These are phyloP conservation scores for Xylariaceae sp. DNA, from an alignment of 2,329 filamentous ascomycete species.

Conservation along the genomic window DNA sequence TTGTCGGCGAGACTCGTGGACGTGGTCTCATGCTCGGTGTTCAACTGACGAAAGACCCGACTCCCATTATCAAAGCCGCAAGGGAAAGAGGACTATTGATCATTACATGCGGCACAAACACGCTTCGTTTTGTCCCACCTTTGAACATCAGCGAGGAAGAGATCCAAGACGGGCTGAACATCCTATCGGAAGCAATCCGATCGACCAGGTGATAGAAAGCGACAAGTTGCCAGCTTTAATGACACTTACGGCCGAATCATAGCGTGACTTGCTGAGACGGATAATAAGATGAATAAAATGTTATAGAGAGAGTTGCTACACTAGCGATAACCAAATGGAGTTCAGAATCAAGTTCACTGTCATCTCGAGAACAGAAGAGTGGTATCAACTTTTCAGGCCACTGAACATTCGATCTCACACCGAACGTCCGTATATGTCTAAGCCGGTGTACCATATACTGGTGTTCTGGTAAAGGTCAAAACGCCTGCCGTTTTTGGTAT, in stretches of 20 bases:
- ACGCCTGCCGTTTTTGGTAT: conserved; percentile 1
- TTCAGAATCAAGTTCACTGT: too few species aligned
- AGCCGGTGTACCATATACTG: neutral
- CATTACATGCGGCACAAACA: conserved; percentile 91
- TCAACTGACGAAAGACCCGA: conserved; percentile 72
- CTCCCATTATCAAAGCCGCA: conserved; percentile 75
- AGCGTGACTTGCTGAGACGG: too few species aligned
- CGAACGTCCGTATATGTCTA: neutral
- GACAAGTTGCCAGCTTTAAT: too few species aligned
- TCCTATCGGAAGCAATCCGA: conserved; percentile 64
- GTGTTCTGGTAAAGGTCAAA: neutral
- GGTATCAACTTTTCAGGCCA: too few species aligned
- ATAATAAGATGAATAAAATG: too few species aligned
- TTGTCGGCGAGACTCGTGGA: conserved; percentile 77
- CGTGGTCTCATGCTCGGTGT: conserved; percentile 81
- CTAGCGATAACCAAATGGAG: too few species aligned
- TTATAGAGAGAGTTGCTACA: too few species aligned
- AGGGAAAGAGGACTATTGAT: conserved; percentile 82
- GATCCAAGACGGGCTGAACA: conserved; percentile 72
- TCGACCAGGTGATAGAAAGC: conserved; percentile 1
- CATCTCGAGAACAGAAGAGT: too few species aligned
- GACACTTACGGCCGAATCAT: too few species aligned
- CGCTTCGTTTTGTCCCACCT: conserved; percentile 85
- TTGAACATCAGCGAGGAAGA: conserved; percentile 76
- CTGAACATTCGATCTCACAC: too few species aligned